Percentiles rank a stretch among this genome's conserved stretches.
phyloP scores from a whole-genome alignment of 2,329 filamentous ascomycete genomes.

The Botrytis squamosa region DNA sequence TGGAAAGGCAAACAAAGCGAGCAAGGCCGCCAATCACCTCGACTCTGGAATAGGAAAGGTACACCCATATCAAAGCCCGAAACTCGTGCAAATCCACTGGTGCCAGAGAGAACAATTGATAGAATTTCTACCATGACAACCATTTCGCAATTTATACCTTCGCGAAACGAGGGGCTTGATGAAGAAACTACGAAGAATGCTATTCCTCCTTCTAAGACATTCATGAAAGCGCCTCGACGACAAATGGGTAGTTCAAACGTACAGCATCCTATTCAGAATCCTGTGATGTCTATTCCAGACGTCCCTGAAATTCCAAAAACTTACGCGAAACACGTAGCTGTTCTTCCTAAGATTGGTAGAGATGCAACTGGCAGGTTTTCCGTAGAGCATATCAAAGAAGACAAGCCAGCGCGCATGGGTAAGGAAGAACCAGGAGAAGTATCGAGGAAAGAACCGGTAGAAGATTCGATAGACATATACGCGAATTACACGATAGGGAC shows the following conservation, averaged over 20 bases:
- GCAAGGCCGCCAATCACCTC: neutral
- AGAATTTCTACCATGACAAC: constrained; percentile 8
- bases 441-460: neutral
- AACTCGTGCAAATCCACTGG: too few species aligned
- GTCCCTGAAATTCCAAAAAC: neutral
- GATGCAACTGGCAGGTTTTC: neutral
- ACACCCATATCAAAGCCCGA: neutral
- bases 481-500: neutral
- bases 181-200: neutral
- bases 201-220: neutral
- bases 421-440: neutral
- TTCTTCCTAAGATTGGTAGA: neutral
- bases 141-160: neutral
- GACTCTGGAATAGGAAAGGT: neutral
- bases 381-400: neutral
- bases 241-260: neutral
- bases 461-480: neutral
- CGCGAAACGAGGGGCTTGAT: neutral
- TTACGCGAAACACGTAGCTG: neutral
- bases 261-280: neutral
- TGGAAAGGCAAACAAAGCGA: neutral
- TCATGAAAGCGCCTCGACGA: neutral
- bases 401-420: neutral
- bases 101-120: neutral
- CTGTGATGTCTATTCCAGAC: neutral